These are phyloP conservation scores for Coemansia aciculifera DNA, from an alignment of 192 early-diverging fungal species.

Conservation along the genomic window DNA sequence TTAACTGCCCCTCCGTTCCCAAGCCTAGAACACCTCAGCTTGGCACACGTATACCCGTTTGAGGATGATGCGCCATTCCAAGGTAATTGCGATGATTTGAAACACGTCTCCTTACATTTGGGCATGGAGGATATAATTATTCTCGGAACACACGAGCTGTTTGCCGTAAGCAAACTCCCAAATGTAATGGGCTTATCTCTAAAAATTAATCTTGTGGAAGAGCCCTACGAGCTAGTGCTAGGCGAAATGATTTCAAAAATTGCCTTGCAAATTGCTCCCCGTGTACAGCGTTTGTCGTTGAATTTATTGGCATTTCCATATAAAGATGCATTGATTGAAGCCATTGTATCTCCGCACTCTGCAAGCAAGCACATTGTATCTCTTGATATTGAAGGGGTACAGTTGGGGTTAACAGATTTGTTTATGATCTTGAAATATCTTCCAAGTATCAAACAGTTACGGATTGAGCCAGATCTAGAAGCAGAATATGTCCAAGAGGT, in stretches of 20 bases:
- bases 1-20: neutral
- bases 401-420: neutral
- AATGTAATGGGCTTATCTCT: neutral
- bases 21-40: neutral
- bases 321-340: neutral
- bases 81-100: neutral
- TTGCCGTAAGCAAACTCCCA: neutral
- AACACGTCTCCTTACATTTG: neutral
- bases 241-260: constrained; percentile 10
- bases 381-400: neutral
- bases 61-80: constrained; percentile 3
- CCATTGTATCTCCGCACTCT: neutral
- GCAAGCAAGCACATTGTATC: neutral
- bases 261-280: neutral
- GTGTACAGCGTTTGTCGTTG: neutral
- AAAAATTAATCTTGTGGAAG: neutral
- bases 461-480: neutral
- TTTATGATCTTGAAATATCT: neutral
- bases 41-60: constrained; percentile 5
- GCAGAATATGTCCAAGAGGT: neutral
- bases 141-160: neutral
- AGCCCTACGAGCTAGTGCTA: neutral
- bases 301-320: neutral
- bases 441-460: neutral
- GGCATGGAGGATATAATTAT: neutral